phyloP scores from a whole-genome alignment of 2,329 filamentous ascomycete species.

The Dendryphion nanum region DNA sequence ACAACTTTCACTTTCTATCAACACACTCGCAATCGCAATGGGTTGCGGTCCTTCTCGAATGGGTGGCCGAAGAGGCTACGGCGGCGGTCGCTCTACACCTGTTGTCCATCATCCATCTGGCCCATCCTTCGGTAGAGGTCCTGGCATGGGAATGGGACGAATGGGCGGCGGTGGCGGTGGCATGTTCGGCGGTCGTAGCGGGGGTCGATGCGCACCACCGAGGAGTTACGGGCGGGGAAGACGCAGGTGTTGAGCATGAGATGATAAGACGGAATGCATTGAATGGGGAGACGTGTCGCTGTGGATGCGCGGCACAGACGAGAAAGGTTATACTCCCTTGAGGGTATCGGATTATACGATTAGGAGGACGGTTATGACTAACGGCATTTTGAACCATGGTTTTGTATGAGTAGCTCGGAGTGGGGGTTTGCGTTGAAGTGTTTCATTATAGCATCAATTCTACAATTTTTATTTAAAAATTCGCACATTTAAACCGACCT shows the following conservation, averaged over 20 bases:
- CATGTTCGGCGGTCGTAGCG: background rate
- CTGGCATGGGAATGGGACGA: background rate
- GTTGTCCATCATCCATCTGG: conserved; percentile 6
- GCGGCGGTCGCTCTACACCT: conserved; percentile 1
- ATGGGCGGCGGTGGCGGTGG: conserved; percentile 2
- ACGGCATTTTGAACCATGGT: no score
- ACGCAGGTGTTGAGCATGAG: conserved; percentile 2
- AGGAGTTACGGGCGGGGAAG: conserved; percentile 3
- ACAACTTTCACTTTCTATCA: no score
- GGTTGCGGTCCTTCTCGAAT: conserved; percentile 16
- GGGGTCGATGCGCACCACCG: background rate
- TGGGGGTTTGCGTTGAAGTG: no score
- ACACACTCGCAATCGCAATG: conserved; percentile 11
- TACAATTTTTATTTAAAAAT: no score
- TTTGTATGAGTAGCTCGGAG: no score
- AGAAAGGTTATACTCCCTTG: no score
- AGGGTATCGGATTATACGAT: no score
- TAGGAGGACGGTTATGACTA: no score
- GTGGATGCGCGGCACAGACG: no score
- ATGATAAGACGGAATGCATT: conserved; percentile 1
- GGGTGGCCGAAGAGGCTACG: conserved; percentile 4
- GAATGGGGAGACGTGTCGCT: background rate
- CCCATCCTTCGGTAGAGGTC: background rate
- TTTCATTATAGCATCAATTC: no score
- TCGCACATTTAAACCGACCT: no score